Conservation (phyloP, 2,329 filamentous ascomycete species). For the Colletotrichum chrysophilum region DNA sequence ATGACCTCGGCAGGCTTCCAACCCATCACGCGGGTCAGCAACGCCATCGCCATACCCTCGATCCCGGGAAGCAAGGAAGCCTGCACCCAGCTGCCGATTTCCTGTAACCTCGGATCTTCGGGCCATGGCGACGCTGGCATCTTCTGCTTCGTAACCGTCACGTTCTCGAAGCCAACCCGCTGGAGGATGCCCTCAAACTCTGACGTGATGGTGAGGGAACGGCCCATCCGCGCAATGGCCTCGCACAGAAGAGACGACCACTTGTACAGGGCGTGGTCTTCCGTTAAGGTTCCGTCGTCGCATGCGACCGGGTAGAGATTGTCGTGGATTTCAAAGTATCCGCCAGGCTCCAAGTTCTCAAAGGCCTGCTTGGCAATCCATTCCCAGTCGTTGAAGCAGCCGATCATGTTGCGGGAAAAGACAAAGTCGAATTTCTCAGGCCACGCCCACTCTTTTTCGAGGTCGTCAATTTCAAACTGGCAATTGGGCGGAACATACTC, state of each 20-base stretch:
- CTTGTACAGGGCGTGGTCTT: slow-evolving; percentile 26
- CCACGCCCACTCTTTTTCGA: slow-evolving; percentile 30
- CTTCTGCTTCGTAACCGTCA: slow-evolving; percentile 29
- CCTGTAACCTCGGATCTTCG: slow-evolving; percentile 29
- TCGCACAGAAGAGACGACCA: not conserved
- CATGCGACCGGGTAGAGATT: slow-evolving; percentile 28
- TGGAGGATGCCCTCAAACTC: slow-evolving; percentile 27
- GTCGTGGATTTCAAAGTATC: slow-evolving; percentile 16
- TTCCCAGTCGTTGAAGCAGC: slow-evolving; percentile 29
- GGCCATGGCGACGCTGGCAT: slow-evolving; percentile 37
- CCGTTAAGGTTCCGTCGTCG: slow-evolving; percentile 35
- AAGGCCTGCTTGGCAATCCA: slow-evolving; percentile 22
- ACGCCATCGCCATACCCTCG: slow-evolving; percentile 32
- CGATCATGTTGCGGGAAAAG: slow-evolving; percentile 35
- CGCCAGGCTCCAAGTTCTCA: slow-evolving; percentile 3
- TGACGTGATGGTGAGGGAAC: not conserved
- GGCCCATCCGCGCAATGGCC: not conserved
- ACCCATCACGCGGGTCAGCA: slow-evolving; percentile 30
- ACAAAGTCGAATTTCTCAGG: slow-evolving; percentile 37
- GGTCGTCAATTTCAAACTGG: slow-evolving; percentile 35
- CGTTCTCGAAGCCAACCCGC: slow-evolving; percentile 31
- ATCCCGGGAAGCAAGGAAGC: slow-evolving; percentile 25
- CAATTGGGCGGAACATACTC: slow-evolving; percentile 33
- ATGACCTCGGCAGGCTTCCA: slow-evolving; percentile 30
- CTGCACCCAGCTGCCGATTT: slow-evolving; percentile 25